A percentile compares a stretch with the other conserved stretches of the same genome.
Conservation (phyloP, 331 rosid genomes). For the Quercus tomentella region DNA sequence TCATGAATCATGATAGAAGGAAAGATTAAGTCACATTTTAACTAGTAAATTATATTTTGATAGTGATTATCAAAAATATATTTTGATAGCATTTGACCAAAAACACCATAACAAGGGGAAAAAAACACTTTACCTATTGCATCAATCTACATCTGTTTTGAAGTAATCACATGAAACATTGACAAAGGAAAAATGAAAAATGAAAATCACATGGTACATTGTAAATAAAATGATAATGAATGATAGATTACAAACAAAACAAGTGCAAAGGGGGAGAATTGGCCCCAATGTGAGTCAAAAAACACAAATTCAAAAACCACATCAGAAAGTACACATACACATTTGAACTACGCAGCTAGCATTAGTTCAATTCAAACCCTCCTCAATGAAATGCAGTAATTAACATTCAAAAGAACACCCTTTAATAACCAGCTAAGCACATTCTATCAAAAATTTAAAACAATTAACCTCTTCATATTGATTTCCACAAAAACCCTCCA, state of each 20-base stretch:
- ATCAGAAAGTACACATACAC: not conserved
- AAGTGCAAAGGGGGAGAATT: not conserved
- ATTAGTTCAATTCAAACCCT: slow-evolving; percentile 9
- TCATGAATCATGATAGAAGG: not conserved
- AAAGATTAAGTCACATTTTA: not conserved
- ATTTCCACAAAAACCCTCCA: slow-evolving; percentile 5
- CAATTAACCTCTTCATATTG: not conserved
- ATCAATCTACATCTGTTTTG: not conserved
- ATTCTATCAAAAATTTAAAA: not conserved
- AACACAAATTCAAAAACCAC: not conserved
- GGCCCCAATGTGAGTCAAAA: not conserved
- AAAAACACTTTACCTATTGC: not conserved
- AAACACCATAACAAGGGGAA: not conserved
- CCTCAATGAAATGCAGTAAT: not conserved
- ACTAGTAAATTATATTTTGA: not conserved
- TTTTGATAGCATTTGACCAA: not conserved
- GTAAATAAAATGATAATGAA: not conserved
- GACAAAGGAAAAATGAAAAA: not conserved
- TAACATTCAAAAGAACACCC: not conserved
- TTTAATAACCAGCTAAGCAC: not conserved
- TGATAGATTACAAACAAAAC: not conserved
- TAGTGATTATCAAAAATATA: not conserved
- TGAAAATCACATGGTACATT: not conserved
- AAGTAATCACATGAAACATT: not conserved
- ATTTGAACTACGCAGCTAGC: not conserved